Base-by-base conservation (phyloP, 768 basidiomycete species). In the Asterophora lycoperdoides region DNA sequence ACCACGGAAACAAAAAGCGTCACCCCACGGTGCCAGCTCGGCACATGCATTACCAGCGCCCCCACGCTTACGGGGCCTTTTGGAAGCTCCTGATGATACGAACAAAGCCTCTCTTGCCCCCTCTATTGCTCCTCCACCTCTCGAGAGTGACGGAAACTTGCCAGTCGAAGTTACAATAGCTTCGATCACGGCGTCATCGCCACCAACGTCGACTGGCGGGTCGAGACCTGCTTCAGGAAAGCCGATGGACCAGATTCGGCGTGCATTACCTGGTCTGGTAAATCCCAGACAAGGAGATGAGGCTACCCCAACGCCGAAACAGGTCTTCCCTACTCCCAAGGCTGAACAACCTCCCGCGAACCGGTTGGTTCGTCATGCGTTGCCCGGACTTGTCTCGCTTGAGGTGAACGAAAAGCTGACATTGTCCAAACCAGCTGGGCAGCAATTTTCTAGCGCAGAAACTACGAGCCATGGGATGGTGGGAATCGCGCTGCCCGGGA, bases 1-100 rank as follows among this genome's bases (percentile, higher is more conserved):
- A 63, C 84, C 84, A 37, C 75, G 74, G 60, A 86, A 79, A 64
- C 64, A 60, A 47, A 75, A 68, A 40, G 52, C 11, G 43, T 39
- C n/a, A 17, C 45, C 26, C 19, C 44, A 39, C 48, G 35, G 46
- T 38, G 26, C 39, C 11, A 5, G 11, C 30, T 23, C 35, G 34
- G 19, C 26, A 15, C 51, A 20, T 26, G 9, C 11, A 8, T 6
- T 41, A 28, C 35, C 51, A 40, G 39, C 41, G 10, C 8, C 30
- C 14, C n/a, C 11, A 40, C 42, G 49, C 13, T 14, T 19, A 4
- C 11, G 19, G n/a, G 38, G 44, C 38, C 14, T 11, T 15, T 23
- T 37, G 13, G 39, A 37, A 20, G 18, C 23, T 10, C 18, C 29
- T 18, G 10, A 33, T 9, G 9, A 26, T 11, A 8, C 29, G 18